These are phyloP conservation scores for Plantago lanceolata DNA, from an alignment of 305 asterid species.

Conservation along the genomic window DNA sequence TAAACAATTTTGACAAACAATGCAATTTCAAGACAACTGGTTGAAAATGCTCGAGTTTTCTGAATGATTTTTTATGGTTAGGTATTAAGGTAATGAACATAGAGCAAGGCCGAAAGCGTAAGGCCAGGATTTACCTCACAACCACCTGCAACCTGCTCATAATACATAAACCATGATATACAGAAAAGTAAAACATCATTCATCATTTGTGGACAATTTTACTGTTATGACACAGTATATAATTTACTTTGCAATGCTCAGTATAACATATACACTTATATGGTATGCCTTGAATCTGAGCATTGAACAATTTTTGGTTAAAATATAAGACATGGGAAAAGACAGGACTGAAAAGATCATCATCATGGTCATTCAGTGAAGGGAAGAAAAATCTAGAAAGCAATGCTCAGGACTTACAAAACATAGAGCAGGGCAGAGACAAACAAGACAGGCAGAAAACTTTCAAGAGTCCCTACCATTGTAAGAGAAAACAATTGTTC, in stretches of 20 bases:
- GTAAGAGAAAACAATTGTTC: slow-evolving; percentile 64
- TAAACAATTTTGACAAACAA: too few relatives aligned
- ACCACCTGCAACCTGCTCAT: not conserved
- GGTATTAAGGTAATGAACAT: too few relatives aligned
- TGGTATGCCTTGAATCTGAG: not conserved
- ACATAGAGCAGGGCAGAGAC: slow-evolving; percentile 23
- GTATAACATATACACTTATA: not conserved
- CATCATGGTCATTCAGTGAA: not conserved
- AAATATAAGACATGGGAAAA: not conserved
- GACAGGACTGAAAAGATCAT: not conserved
- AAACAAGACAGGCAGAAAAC: slow-evolving; percentile 41
- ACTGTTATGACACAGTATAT: too few relatives aligned
- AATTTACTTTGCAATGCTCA: not conserved
- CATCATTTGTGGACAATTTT: not conserved
- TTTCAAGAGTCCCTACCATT: slow-evolving; percentile 63
- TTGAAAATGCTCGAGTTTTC: too few relatives aligned
- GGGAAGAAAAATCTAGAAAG: slow-evolving; percentile 8
- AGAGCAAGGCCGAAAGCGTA: not conserved
- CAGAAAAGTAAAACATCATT: not conserved
- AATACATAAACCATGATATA: not conserved
- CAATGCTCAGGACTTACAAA: slow-evolving; percentile 17
- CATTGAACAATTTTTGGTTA: not conserved
- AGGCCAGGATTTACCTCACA: not conserved
- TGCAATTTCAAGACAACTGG: too few relatives aligned
- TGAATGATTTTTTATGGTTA: too few relatives aligned